A percentile compares a stretch with the other conserved stretches of the same genome.
These are phyloP conservation scores for Pinus taeda DNA, from an alignment of 75 land plant species.

Conservation along the genomic window DNA sequence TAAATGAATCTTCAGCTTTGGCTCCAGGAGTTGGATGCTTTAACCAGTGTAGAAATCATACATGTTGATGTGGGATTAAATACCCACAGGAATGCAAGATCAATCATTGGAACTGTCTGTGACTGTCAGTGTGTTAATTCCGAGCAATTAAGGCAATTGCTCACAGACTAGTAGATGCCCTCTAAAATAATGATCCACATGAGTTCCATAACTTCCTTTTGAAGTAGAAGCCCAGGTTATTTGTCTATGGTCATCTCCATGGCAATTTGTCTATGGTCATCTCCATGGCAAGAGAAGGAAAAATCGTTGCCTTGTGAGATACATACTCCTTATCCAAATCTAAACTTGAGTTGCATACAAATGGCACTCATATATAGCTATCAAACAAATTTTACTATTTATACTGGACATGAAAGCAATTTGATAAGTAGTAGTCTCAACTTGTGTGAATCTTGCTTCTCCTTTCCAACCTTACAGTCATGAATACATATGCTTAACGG, in stretches of 20 bases:
- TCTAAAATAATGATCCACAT: not conserved
- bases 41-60: not conserved
- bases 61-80: not conserved
- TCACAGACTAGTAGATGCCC: conserved; percentile 2
- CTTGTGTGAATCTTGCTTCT: not conserved
- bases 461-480: conserved; percentile 1
- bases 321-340: not conserved
- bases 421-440: not conserved
- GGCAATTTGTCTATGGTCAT: too few relatives aligned
- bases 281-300: not conserved
- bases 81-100: conserved; percentile 6
- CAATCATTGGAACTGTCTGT: not conserved
- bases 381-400: not conserved
- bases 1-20: not conserved
- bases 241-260: conserved; percentile 5
- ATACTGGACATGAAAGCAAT: not conserved
- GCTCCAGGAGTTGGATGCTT: not conserved
- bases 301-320: not conserved
- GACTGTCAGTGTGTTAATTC: conserved; percentile 8
- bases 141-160: conserved; percentile 10
- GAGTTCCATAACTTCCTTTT: conserved; percentile 2
- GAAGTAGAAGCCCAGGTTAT: not conserved
- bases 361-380: not conserved
- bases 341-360: not conserved
- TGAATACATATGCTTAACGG: not conserved